Percentiles rank a stretch among this genome's conserved stretches.
Conservation (phyloP, 2,329 filamentous ascomycete genomes). For the Neonectria faginata region DNA sequence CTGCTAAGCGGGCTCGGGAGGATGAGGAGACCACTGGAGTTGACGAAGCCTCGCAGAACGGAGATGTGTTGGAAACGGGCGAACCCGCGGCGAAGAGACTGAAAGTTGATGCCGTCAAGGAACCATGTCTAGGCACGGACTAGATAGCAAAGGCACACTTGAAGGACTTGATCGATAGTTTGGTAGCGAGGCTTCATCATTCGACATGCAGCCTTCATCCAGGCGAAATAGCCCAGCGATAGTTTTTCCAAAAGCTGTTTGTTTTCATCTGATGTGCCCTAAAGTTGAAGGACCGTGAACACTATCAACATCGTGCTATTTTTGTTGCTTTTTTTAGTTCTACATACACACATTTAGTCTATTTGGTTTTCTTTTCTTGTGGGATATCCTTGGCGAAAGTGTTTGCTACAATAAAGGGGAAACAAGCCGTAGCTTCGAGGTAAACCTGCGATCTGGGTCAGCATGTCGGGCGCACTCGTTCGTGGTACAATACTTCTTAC, state of each 20-base stretch:
- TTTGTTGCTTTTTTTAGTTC: neutral
- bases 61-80: neutral
- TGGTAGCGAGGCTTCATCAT: neutral
- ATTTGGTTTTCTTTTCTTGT: slow-evolving; percentile 28
- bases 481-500: slow-evolving; percentile 56
- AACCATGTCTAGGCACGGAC: neutral
- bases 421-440: slow-evolving; percentile 72
- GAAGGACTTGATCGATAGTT: neutral
- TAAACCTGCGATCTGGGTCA: slow-evolving; percentile 63
- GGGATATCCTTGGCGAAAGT: slow-evolving; percentile 70
- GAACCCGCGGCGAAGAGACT: neutral
- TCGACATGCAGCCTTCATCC: neutral
- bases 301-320: neutral
- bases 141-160: slow-evolving; percentile 1
- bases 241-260: neutral
- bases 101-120: neutral
- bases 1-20: neutral
- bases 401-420: slow-evolving; percentile 74
- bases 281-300: neutral
- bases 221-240: no score
- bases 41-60: neutral
- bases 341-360: neutral
- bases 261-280: neutral
- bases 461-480: neutral
- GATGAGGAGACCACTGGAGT: neutral